phyloP scores from a whole-genome alignment of 1,284 basidiomycete species.

The Sparassis latifolia region DNA sequence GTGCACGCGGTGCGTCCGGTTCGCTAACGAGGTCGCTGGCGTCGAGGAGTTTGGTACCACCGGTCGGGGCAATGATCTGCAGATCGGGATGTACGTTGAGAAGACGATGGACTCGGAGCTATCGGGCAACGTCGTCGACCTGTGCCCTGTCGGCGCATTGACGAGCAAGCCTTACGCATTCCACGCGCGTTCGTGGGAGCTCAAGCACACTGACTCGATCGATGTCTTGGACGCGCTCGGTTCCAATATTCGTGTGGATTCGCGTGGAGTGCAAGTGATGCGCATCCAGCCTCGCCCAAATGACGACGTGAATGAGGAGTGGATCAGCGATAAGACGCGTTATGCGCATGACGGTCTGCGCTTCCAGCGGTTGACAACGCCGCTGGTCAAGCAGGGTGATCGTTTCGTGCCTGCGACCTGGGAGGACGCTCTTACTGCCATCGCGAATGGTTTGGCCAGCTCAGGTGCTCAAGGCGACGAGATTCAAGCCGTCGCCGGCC shows the following conservation, averaged over 20 bases:
- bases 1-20: slow-evolving; percentile 98
- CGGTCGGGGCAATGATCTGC: slow-evolving; percentile 96
- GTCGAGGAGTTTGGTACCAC: slow-evolving; percentile 97
- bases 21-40: slow-evolving; percentile 98
- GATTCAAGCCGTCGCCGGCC: slow-evolving; percentile 93
- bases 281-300: slow-evolving; percentile 94
- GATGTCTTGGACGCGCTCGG: slow-evolving; percentile 99
- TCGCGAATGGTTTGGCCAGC: slow-evolving; percentile 72
- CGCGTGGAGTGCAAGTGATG: slow-evolving; percentile 95
- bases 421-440: slow-evolving; percentile 84
- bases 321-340: slow-evolving; percentile 99
- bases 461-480: slow-evolving; percentile 91
- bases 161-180: slow-evolving; percentile 98
- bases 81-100: slow-evolving; percentile 98
- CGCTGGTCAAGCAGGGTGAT: slow-evolving; percentile 87
- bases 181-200: slow-evolving; percentile 96
- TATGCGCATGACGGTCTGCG: slow-evolving; percentile 94
- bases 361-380: slow-evolving; percentile 93
- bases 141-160: slow-evolving; percentile 96
- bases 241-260: slow-evolving; percentile 96
- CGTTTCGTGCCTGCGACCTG: slow-evolving; percentile 89
- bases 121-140: slow-evolving; percentile 95
- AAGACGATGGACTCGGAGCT: slow-evolving; percentile 98
- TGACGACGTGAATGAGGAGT: slow-evolving; percentile 99
- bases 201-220: slow-evolving; percentile 96